Evolutionary conservation across 2,329 filamentous ascomycete genomes (phyloP), one percentile per base, ranked within the genome.

Genomic region (Endoconidiophora polonica): DNA sequence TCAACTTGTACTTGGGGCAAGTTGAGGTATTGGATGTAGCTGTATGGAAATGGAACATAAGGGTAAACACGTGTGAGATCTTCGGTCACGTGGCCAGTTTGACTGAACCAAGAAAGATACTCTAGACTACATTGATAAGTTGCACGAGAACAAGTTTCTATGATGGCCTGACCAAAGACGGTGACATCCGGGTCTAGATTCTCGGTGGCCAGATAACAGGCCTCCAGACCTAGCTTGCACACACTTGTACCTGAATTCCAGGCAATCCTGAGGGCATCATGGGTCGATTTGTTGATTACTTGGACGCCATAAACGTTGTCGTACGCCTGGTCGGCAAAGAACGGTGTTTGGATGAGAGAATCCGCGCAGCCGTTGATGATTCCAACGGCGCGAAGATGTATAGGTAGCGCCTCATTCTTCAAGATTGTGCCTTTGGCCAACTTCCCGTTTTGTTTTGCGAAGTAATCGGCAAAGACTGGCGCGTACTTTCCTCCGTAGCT

Each of bases 361-460:
- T 87, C 83, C 36, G 86, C 66, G 55, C 80, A 76, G 10, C 81
- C 82, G 60, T 86, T 84, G 52, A 85, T 67, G 52, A 87, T 81
- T 20, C 81, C 81, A 0, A 86, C 62, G 0, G 80, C 75, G 12
- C 66, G 66, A 6, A 86, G 66, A 6, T 70, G 60, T 1, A 75
- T 52, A 1, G 68, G 61, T 2, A 76, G 73, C 49, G 68, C 72
- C n/a, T 61, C 58, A 12, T 73, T 71, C 29, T 57, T 57, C 5
- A 55, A 55, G 20, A 60, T 56, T 1, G 56, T 59, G 10, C 61
- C 60, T 39, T 60, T 57, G 1, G 52, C 48, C 41, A 64, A 61
- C 48, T 66, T 67, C 16, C 65, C 60, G 56, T 86, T 86, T 62
- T 86, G 79, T 50, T 73, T 61, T 57, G 81, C 70, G 64, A 71